A percentile compares a stretch with the other conserved stretches of the same genome.
These are phyloP conservation scores for Favolaschia claudopus DNA, from an alignment of 768 basidiomycete species.

Conservation along the genomic window DNA sequence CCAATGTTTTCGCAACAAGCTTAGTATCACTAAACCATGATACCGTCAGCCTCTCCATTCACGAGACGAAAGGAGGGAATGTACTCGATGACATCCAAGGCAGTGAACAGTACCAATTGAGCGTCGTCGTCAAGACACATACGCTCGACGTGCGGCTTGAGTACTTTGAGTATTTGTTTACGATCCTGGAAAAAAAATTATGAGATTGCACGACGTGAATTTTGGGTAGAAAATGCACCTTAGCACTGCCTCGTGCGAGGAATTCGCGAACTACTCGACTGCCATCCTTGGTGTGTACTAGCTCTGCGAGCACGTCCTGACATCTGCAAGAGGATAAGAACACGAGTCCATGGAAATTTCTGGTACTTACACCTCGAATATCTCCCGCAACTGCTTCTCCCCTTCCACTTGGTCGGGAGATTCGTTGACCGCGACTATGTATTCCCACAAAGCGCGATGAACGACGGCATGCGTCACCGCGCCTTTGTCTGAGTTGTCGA, in stretches of 20 bases:
- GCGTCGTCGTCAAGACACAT: slow-evolving; percentile 93
- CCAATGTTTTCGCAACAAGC: slow-evolving; percentile 80
- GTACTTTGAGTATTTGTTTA: slow-evolving; percentile 87
- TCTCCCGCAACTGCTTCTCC: slow-evolving; percentile 79
- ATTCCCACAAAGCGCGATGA: slow-evolving; percentile 89
- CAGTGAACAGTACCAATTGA: slow-evolving; percentile 88
- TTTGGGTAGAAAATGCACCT: slow-evolving; percentile 53
- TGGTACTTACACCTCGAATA: slow-evolving; percentile 74
- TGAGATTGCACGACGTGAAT: background rate
- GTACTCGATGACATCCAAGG: slow-evolving; percentile 89
- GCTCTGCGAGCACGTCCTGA: slow-evolving; percentile 86
- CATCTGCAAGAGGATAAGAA: slow-evolving; percentile 53
- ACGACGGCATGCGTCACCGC: slow-evolving; percentile 87
- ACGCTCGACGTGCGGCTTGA: slow-evolving; percentile 89
- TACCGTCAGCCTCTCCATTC: background rate
- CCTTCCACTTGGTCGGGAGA: slow-evolving; percentile 68
- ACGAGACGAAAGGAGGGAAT: slow-evolving; percentile 31
- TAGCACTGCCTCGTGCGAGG: slow-evolving; percentile 82
- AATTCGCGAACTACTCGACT: slow-evolving; percentile 88
- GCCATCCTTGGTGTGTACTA: slow-evolving; percentile 94
- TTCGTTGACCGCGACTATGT: slow-evolving; percentile 67
- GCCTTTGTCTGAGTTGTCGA: slow-evolving; percentile 92
- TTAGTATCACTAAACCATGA: slow-evolving; percentile 79
- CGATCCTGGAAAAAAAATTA: slow-evolving; percentile 63
- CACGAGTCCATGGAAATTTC: background rate